Conservation (phyloP, 495 filamentous ascomycete species). For the Aspergillus cavernicola region DNA sequence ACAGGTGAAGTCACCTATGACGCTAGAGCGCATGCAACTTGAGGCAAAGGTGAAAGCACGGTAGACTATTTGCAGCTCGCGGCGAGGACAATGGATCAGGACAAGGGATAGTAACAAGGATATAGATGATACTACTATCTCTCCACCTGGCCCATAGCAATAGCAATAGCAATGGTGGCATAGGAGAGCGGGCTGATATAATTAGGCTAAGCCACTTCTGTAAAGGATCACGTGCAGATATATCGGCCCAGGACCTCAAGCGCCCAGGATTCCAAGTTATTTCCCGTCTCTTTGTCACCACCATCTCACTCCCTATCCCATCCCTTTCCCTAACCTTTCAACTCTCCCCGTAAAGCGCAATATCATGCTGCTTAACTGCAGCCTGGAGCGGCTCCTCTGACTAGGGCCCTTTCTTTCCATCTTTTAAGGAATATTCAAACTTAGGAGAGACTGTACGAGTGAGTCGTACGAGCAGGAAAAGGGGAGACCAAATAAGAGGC, state of each 20-base stretch:
- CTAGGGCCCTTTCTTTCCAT: slow-evolving; percentile 32
- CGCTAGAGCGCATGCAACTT: neutral
- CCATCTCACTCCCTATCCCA: slow-evolving; percentile 19
- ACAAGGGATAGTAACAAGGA: neutral
- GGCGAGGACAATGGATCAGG: neutral
- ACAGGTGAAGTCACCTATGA: slow-evolving; percentile 10
- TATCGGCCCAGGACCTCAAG: slow-evolving; percentile 14
- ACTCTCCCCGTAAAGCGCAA: slow-evolving; percentile 44
- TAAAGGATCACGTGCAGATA: slow-evolving; percentile 14
- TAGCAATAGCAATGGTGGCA: too few species aligned
- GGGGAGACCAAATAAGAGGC: slow-evolving; percentile 16
- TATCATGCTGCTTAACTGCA: slow-evolving; percentile 37
- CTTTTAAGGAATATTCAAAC: slow-evolving; percentile 31
- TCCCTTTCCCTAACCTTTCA: slow-evolving; percentile 21
- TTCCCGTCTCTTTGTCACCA: slow-evolving; percentile 16
- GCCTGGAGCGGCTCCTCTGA: slow-evolving; percentile 36
- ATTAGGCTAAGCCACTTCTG: slow-evolving; percentile 3
- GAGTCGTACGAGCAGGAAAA: slow-evolving; percentile 15
- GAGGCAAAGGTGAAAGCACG: neutral
- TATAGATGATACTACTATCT: neutral
- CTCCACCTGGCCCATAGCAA: slow-evolving; percentile 30
- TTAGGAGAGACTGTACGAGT: slow-evolving; percentile 18
- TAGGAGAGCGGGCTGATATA: slow-evolving; percentile 17
- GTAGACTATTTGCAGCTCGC: neutral
- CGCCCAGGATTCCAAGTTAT: slow-evolving; percentile 8